A percentile compares a stretch with the other conserved stretches of the same genome.
phyloP scores from a whole-genome alignment of 495 filamentous ascomycete species.

The Oidiodendron maius region DNA sequence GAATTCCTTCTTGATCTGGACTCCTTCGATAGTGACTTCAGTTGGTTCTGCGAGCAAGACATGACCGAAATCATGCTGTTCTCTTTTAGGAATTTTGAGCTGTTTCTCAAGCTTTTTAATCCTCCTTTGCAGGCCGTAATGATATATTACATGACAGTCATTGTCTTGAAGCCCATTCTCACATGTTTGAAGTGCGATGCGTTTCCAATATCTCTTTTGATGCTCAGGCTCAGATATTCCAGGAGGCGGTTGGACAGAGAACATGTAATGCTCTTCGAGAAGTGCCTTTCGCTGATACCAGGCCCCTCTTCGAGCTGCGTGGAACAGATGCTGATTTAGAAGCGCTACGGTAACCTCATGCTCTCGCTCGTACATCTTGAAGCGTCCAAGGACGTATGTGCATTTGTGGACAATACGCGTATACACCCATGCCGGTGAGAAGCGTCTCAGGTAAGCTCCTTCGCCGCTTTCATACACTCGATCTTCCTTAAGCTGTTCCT shows the following conservation, averaged over 20 bases:
- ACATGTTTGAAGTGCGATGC: constrained; percentile 74
- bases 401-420: constrained; percentile 90
- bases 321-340: constrained; percentile 76
- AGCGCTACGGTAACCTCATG: constrained; percentile 70
- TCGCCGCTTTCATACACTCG: constrained; percentile 77
- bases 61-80: constrained; percentile 91
- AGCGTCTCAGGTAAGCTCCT: constrained; percentile 84
- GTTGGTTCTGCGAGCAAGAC: constrained; percentile 67
- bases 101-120: constrained; percentile 81
- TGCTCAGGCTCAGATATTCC: constrained; percentile 38
- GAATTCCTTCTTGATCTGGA: constrained; percentile 49
- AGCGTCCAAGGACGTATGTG: constrained; percentile 69
- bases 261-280: constrained; percentile 92
- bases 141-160: constrained; percentile 83
- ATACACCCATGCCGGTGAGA: constrained; percentile 90
- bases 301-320: constrained; percentile 73
- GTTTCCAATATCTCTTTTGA: constrained; percentile 80
- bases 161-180: constrained; percentile 81
- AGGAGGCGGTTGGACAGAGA: constrained; percentile 8
- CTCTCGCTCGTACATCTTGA: constrained; percentile 76
- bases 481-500: constrained; percentile 79
- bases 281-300: constrained; percentile 98
- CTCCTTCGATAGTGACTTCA: constrained; percentile 69
- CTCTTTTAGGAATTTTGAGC: constrained; percentile 74
- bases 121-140: constrained; percentile 92